Conservation (phyloP, 257 asterid species). For the Solanum dulcamara region DNA sequence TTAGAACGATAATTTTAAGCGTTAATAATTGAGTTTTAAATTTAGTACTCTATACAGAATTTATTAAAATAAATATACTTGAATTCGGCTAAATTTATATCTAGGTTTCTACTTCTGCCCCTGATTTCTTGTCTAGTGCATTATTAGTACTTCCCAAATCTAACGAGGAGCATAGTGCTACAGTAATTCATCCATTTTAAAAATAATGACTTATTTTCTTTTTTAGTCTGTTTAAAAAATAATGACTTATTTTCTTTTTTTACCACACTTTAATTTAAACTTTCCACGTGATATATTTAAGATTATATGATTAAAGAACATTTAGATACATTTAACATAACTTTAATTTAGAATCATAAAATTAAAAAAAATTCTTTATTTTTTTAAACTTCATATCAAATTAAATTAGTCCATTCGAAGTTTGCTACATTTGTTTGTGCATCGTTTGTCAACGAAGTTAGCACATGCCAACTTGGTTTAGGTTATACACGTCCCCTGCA, state of each 20-base stretch:
- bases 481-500: not conserved
- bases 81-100: fast-evolving
- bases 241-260: too few relatives aligned
- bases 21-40: not conserved
- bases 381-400: too few relatives aligned
- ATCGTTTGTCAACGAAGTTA: not conserved
- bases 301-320: too few relatives aligned
- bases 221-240: too few relatives aligned
- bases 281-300: too few relatives aligned
- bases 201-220: too few relatives aligned
- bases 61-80: not conserved
- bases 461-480: not conserved
- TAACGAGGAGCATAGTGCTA: not conserved
- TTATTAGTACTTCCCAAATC: not conserved
- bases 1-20: not conserved
- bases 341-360: too few relatives aligned
- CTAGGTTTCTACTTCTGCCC: not conserved
- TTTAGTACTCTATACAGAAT: not conserved
- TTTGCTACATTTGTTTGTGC: not conserved
- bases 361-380: too few relatives aligned
- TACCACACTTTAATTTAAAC: too few relatives aligned
- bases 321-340: too few relatives aligned
- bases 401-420: not conserved
- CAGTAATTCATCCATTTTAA: too few relatives aligned
- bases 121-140: not conserved